Percentiles rank a stretch among this genome's conserved stretches.
These are phyloP conservation scores for Botryosphaeria dothidea DNA, from an alignment of 2,329 filamentous ascomycete species.

Conservation along the genomic window DNA sequence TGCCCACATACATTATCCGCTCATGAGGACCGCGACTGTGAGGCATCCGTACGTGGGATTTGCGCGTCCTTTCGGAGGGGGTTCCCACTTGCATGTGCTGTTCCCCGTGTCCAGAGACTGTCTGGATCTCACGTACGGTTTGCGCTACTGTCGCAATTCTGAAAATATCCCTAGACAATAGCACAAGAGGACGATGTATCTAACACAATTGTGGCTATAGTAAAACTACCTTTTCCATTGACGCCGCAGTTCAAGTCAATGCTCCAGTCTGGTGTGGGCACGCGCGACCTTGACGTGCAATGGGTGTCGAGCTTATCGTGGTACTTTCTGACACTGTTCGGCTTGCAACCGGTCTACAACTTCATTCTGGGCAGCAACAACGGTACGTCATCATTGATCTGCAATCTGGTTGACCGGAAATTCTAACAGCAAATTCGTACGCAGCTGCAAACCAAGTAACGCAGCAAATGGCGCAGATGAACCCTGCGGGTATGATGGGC, in stretches of 20 bases:
- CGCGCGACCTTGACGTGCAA: slow-evolving; percentile 91
- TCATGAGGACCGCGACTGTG: not conserved
- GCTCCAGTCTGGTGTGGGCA: slow-evolving; percentile 95
- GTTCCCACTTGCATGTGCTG: not conserved
- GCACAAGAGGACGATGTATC: not conserved
- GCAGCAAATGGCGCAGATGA: slow-evolving; percentile 78
- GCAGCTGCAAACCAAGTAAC: slow-evolving; percentile 87
- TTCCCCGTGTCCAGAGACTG: not conserved
- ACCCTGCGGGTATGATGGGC: slow-evolving; percentile 79
- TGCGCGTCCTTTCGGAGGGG: not conserved
- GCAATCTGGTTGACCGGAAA: slow-evolving; percentile 2
- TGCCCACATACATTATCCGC: slow-evolving; percentile 24
- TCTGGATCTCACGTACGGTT: not conserved
- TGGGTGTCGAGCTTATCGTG: slow-evolving; percentile 99
- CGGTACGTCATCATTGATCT: slow-evolving; percentile 57
- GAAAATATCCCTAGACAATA: not conserved
- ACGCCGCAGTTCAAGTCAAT: slow-evolving; percentile 99
- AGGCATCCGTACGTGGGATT: not conserved
- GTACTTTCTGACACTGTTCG: slow-evolving; percentile 98
- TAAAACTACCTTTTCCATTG: slow-evolving; percentile 96
- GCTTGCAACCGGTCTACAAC: slow-evolving; percentile 94
- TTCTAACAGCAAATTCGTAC: slow-evolving; percentile 1
- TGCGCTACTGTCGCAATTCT: not conserved
- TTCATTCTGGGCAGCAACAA: slow-evolving; percentile 96
- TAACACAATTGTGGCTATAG: slow-evolving; percentile 42